A percentile compares a stretch with the other conserved stretches of the same genome.
phyloP scores from a whole-genome alignment of 345 rosid genomes.

The Brassica juncea region DNA sequence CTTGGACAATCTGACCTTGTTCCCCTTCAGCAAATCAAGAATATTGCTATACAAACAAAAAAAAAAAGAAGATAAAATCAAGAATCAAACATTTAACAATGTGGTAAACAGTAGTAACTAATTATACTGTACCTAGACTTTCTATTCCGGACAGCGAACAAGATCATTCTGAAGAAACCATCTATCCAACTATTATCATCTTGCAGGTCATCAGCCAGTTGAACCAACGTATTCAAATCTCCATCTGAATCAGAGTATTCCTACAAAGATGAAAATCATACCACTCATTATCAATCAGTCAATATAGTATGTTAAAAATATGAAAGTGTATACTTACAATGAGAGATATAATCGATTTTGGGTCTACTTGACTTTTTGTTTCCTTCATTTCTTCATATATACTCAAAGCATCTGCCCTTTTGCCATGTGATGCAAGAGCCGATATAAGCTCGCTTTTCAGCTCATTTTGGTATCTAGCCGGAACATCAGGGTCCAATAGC shows the following conservation, averaged over 20 bases:
- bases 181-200: conserved; percentile 56
- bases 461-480: conserved; percentile 27
- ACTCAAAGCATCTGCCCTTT: conserved; percentile 61
- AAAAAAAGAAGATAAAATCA: conserved; percentile 24
- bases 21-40: conserved; percentile 63
- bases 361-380: conserved; percentile 51
- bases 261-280: conserved; percentile 37
- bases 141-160: conserved; percentile 53
- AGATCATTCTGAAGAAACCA: conserved; percentile 65
- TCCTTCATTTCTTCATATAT: conserved; percentile 67
- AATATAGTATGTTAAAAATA: not conserved
- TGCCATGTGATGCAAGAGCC: conserved; percentile 70
- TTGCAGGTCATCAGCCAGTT: conserved; percentile 60
- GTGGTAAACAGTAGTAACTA: not conserved
- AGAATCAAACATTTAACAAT: conserved; percentile 17
- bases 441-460: not conserved
- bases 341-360: conserved; percentile 63
- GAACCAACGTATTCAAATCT: conserved; percentile 50
- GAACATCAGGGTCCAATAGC: conserved; percentile 49
- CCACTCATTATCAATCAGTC: not conserved
- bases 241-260: conserved; percentile 52
- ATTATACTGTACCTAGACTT: conserved; percentile 51
- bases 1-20: conserved; percentile 41
- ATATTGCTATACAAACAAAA: conserved; percentile 48
- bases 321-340: conserved; percentile 60